Base-by-base conservation (phyloP, 1,284 basidiomycete species). In the Apiotrichum akiyoshidainum region DNA sequence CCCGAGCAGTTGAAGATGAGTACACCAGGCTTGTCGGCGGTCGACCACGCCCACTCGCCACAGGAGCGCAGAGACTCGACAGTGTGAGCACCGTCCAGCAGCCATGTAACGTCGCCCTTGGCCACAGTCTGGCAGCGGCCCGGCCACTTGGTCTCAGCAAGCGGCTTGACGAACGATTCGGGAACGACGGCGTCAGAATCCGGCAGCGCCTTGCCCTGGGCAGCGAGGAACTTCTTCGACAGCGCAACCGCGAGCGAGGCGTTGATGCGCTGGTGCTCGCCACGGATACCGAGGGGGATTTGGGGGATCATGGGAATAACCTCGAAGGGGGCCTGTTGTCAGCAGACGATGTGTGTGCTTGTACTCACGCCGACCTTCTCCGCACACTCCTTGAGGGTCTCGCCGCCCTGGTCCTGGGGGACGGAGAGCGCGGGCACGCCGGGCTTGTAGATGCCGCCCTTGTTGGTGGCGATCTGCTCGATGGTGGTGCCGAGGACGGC, bases 1-100 rank as follows among this genome's bases (percentile, higher is more conserved):
- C 84, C 87, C 3, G 95, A 97, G 79, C 93, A 98, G 78, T 99
- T 99, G 81, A 99, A 99, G 39, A 99, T 83, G 47, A 99, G 81
- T 3, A 90, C 79, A 39, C 90, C 84, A 14, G 72, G 51, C 40
- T 42, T 44, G 6, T 44, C 51, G 13, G 72, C 46, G 9, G 35
- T 22, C 17, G 58, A 63, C 66, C 71, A 75, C 19, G 70, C 75
- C 96, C 96, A 99, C 61, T 88, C 81, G 19, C 89, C 84, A 68
- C 94, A 95, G 60, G 86, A 90, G 47, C 84, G 82, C 34, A 99
- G 81, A 69, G 92, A 96, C 74, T 99, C 96, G 14, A 85, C 79
- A 0, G 96, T 99, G 75, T 99, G 96, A 14, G 95, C 94, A 1
- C 96, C 96, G 74, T 99, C 96, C 26, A 99, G 80, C 74, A 87